These are phyloP conservation scores for Ogataea methylovora DNA, from an alignment of 805 yeast species.

Conservation along the genomic window DNA sequence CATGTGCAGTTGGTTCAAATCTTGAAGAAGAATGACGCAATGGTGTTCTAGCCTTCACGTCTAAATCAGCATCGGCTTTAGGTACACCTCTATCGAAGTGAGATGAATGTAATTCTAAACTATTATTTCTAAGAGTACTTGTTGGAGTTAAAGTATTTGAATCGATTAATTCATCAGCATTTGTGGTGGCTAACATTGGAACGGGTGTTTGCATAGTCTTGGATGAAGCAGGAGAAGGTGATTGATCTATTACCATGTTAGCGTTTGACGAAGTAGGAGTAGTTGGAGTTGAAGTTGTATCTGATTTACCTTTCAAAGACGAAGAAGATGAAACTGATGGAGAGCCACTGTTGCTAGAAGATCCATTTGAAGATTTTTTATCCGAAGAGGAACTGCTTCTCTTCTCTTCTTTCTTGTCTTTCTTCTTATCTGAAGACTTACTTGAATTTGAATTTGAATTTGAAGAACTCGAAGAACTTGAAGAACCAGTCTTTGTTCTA, in stretches of 20 bases:
- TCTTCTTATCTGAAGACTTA: not conserved
- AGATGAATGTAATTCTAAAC: constrained; percentile 18
- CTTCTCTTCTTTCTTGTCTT: constrained; percentile 7
- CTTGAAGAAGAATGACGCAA: constrained; percentile 89
- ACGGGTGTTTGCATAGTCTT: not conserved
- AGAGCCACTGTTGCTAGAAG: not conserved
- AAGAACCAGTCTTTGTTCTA: constrained; percentile 25
- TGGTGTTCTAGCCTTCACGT: constrained; percentile 63
- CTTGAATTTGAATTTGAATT: not conserved
- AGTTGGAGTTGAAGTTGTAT: not conserved
- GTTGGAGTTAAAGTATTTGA: not conserved
- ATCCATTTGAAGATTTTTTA: not conserved
- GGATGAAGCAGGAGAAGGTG: not conserved
- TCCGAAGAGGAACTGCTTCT: not conserved
- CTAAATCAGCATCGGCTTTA: constrained; percentile 65
- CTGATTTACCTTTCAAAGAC: too few relatives aligned
- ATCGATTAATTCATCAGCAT: not conserved
- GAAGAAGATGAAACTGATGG: not conserved
- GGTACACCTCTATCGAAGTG: constrained; percentile 27
- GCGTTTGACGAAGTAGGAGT: not conserved
- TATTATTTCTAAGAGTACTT: constrained; percentile 12
- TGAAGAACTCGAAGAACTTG: constrained; percentile 7
- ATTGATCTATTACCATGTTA: not conserved
- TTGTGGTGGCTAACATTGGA: not conserved
- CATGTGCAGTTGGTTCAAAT: constrained; percentile 68